These are phyloP conservation scores for Allomyces macrogynus DNA, from an alignment of 192 early-diverging fungal species.

Conservation along the genomic window DNA sequence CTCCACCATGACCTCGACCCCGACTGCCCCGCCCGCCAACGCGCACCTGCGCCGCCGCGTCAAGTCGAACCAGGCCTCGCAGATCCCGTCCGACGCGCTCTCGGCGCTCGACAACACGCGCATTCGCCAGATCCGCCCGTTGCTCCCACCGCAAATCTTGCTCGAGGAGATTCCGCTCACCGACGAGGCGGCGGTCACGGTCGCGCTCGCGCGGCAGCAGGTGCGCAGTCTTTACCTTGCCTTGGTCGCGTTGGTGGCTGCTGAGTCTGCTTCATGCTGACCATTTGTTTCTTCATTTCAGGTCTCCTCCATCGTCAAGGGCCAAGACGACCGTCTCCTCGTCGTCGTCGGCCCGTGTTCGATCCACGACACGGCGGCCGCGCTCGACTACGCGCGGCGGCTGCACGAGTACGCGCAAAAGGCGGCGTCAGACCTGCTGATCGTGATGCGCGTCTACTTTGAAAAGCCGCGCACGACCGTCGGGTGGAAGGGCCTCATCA, in stretches of 20 bases:
- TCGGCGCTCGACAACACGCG: conserved; percentile 55
- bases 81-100: not conserved
- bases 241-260: not conserved
- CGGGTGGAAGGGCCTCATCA: conserved; percentile 73
- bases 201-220: conserved; percentile 31
- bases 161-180: conserved; percentile 59
- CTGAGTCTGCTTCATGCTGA: no score
- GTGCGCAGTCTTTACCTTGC: not conserved
- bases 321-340: conserved; percentile 68
- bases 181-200: conserved; percentile 20
- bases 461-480: conserved; percentile 95
- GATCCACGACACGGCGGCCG: conserved; percentile 77
- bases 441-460: conserved; percentile 96
- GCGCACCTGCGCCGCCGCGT: no score
- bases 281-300: no score
- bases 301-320: conserved; percentile 50
- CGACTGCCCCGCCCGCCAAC: no score
- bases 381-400: conserved; percentile 47
- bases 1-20: no score
- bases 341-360: conserved; percentile 89
- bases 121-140: conserved; percentile 69
- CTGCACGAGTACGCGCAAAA: conserved; percentile 30
- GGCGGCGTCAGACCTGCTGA: conserved; percentile 51
- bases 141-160: conserved; percentile 72
- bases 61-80: no score